Evolutionary conservation across 352 stramenopile species (phyloP).

Genomic region (Pythium vanterpoolii): DNA sequence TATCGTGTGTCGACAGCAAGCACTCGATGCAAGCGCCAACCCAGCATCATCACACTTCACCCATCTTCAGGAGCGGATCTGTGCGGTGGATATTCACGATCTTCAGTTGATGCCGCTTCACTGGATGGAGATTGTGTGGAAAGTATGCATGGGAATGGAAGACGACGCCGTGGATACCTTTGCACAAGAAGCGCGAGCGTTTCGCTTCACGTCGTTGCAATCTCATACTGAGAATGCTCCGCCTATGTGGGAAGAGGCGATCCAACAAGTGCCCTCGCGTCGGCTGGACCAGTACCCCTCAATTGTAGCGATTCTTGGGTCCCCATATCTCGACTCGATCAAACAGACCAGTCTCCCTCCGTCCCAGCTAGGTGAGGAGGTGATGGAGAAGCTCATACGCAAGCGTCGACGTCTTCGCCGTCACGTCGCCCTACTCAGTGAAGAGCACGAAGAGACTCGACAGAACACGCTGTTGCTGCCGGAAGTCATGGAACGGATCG

Average conservation of each 20-base stretch:
- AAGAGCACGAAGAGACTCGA: constrained; percentile 36
- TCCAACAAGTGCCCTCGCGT: constrained; percentile 7
- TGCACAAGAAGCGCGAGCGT: constrained; percentile 16
- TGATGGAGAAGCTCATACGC: neutral
- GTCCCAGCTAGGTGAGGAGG: neutral
- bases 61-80: constrained; percentile 14
- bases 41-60: neutral
- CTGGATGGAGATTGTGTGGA: constrained; percentile 54
- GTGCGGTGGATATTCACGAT: constrained; percentile 35
- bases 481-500: constrained; percentile 67
- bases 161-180: constrained; percentile 43
- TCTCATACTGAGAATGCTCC: neutral
- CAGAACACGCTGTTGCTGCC: constrained; percentile 52
- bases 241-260: neutral
- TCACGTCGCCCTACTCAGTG: constrained; percentile 12
- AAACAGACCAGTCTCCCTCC: constrained; percentile 3
- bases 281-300: constrained; percentile 13
- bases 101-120: constrained; percentile 47
- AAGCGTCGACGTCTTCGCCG: constrained; percentile 9
- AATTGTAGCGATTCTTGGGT: constrained; percentile 1
- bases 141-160: constrained; percentile 42
- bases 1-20: constrained; percentile 32
- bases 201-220: neutral
- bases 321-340: neutral
- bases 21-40: constrained; percentile 14